phyloP scores from a whole-genome alignment of 768 basidiomycete genomes.

The Termitomyces sp. region DNA sequence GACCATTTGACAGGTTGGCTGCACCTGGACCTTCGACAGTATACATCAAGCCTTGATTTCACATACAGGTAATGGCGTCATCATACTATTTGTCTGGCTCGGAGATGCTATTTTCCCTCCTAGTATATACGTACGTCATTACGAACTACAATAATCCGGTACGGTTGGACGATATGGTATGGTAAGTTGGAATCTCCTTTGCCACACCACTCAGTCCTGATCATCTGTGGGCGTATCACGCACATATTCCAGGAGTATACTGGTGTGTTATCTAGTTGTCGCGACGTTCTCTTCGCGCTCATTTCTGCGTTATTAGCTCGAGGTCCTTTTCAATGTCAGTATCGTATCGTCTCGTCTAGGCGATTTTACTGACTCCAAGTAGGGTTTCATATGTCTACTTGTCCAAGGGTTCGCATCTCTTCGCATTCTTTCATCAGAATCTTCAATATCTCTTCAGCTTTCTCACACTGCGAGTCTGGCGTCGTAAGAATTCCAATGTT shows the following conservation, averaged over 20 bases:
- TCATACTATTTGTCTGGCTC: not conserved
- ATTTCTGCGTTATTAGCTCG: conserved; percentile 35
- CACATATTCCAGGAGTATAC: conserved; percentile 42
- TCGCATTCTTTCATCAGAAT: not conserved
- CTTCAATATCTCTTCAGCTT: conserved; percentile 29
- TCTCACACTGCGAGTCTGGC: conserved; percentile 42
- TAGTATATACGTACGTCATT: conserved; percentile 55
- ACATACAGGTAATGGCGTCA: conserved; percentile 38
- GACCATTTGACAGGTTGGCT: conserved; percentile 36
- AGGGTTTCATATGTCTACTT: conserved; percentile 56
- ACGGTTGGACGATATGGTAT: conserved; percentile 40
- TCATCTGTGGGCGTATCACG: not conserved
- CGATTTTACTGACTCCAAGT: not conserved
- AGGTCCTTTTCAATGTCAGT: conserved; percentile 56
- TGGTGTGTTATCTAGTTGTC: conserved; percentile 31
- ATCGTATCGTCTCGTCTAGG: not conserved
- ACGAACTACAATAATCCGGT: conserved; percentile 48
- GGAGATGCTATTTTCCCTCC: not conserved
- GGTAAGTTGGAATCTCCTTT: conserved; percentile 32
- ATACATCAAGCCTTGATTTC: conserved; percentile 54
- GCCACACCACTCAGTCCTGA: not conserved
- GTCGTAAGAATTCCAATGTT: conserved; percentile 30
- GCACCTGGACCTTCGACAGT: conserved; percentile 49
- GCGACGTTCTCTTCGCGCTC: not conserved
- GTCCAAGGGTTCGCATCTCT: conserved; percentile 45